phyloP scores from a whole-genome alignment of 495 filamentous ascomycete species.

The Pseudotulostoma volvatum region DNA sequence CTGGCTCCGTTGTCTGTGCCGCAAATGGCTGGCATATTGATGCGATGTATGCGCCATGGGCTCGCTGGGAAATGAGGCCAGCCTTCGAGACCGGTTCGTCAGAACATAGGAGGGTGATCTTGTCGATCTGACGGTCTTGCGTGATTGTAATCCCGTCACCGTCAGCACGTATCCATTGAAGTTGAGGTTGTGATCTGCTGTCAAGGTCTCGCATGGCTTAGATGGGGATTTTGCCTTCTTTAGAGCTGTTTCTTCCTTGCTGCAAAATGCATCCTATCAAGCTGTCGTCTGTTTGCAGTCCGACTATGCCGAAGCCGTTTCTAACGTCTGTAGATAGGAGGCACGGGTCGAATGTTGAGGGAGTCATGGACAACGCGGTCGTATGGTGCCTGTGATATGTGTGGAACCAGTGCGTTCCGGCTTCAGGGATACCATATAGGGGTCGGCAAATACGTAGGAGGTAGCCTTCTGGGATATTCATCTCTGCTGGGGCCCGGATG shows the following conservation, averaged over 20 bases:
- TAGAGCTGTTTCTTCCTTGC: background rate
- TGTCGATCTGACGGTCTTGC: background rate
- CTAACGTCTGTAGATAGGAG: background rate
- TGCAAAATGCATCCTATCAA: background rate
- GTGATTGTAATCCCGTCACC: background rate
- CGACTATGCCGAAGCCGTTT: background rate
- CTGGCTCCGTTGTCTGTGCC: background rate
- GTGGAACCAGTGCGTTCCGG: background rate
- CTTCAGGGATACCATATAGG: background rate
- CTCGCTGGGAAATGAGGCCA: background rate
- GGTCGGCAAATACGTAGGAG: background rate
- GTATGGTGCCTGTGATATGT: background rate
- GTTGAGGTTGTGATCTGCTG: background rate
- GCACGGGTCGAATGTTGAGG: no score
- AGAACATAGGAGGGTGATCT: background rate
- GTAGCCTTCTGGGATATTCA: background rate
- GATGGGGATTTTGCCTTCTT: background rate
- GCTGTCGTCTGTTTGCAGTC: background rate
- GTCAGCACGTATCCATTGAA: background rate
- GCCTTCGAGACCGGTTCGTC: background rate
- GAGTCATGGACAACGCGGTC: background rate
- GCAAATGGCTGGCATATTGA: slow-evolving; percentile 1
- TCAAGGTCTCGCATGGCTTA: background rate
- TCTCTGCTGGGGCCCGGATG: background rate
- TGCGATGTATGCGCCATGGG: background rate